These are phyloP conservation scores for Yamadazyma diddensiae DNA, from an alignment of 1,139 yeast species.

Conservation along the genomic window DNA sequence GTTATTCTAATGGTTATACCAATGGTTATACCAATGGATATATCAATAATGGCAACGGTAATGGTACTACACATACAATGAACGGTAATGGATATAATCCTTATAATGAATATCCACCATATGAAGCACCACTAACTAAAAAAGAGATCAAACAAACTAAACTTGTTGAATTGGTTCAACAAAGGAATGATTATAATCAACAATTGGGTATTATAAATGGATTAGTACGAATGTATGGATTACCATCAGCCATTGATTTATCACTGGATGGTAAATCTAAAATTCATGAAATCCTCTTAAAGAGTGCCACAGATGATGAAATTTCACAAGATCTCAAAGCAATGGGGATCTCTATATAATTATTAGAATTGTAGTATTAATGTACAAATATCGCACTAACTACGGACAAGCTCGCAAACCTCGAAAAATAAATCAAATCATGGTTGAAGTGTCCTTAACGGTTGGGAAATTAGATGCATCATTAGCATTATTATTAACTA, in stretches of 20 bases:
- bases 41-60: not conserved
- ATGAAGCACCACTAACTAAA: constrained; percentile 21
- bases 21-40: not conserved
- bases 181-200: constrained; percentile 51
- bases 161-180: constrained; percentile 46
- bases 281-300: constrained; percentile 38
- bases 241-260: constrained; percentile 62
- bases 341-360: constrained; percentile 36
- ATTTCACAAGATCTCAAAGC: constrained; percentile 55
- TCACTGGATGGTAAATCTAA: constrained; percentile 20
- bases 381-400: constrained; percentile 1
- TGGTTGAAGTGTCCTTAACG: constrained; percentile 88
- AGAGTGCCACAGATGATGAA: constrained; percentile 59
- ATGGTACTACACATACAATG: not conserved
- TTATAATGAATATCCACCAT: constrained; percentile 9
- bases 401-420: not conserved
- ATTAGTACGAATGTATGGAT: constrained; percentile 55
- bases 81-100: constrained; percentile 5
- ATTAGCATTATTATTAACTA: constrained; percentile 81
- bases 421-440: constrained; percentile 16
- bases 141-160: constrained; percentile 38
- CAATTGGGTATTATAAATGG: constrained; percentile 61
- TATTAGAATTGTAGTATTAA: not conserved
- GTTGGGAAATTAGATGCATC: constrained; percentile 97
- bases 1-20: not conserved